A percentile compares a stretch with the other conserved stretches of the same genome.
phyloP scores from a whole-genome alignment of 1,284 basidiomycete species.

The Xerocomus minutiporus region DNA sequence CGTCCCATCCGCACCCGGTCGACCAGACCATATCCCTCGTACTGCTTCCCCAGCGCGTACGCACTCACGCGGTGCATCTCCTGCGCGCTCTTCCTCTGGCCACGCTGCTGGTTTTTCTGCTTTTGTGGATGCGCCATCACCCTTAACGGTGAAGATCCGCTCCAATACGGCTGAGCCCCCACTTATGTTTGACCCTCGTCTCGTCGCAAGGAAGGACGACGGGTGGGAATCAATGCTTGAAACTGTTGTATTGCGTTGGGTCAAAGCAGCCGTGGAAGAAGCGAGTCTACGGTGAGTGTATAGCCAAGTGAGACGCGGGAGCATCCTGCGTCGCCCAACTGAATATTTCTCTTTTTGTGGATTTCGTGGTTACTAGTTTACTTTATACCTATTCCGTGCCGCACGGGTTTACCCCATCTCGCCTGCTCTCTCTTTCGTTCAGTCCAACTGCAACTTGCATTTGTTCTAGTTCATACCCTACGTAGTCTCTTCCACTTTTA shows the following conservation, averaged over 20 bases:
- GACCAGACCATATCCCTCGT: conserved; percentile 28
- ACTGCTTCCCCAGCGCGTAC: conserved; percentile 21
- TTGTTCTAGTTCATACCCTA: conserved; percentile 4
- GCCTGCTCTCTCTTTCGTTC: not conserved
- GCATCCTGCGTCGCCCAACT: not conserved
- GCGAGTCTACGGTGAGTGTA: conserved; percentile 32
- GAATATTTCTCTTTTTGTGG: conserved; percentile 7
- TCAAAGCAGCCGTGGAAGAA: conserved; percentile 65
- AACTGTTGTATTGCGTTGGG: conserved; percentile 59
- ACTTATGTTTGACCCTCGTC: conserved; percentile 63
- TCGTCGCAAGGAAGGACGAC: conserved; percentile 66
- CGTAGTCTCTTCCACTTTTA: not conserved
- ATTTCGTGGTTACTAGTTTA: conserved; percentile 11
- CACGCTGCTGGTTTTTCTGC: not conserved
- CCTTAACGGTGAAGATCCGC: conserved; percentile 18
- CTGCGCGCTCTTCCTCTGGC: conserved; percentile 20
- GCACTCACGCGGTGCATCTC: conserved; percentile 22
- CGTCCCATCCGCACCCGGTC: conserved; percentile 41
- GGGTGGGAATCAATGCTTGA: conserved; percentile 83
- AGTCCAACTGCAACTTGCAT: not conserved
- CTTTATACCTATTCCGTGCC: conserved; percentile 14
- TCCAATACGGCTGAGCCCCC: conserved; percentile 26
- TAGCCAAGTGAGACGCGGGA: not conserved
- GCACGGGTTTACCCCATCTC: not conserved
- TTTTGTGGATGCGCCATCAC: conserved; percentile 9